Percentiles rank a stretch among this genome's conserved stretches.
These are phyloP conservation scores for Vigna hirtella DNA, from an alignment of 306 rosid genomes.

Conservation along the genomic window DNA sequence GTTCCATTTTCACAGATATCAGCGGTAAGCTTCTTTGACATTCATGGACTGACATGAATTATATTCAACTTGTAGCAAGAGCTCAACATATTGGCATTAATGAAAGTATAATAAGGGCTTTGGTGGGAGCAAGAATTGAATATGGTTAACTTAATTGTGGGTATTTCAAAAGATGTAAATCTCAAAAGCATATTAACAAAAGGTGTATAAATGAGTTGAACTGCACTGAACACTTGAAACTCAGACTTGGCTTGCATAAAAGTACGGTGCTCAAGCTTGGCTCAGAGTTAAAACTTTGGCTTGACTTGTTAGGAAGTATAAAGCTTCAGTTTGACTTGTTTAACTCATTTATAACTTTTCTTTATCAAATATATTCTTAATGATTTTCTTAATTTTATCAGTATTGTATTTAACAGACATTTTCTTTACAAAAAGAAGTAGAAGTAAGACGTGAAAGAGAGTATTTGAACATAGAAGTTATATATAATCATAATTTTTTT, in stretches of 20 bases:
- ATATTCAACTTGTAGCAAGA: constrained; percentile 29
- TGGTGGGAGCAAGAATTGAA: constrained; percentile 31
- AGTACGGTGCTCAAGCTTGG: not conserved
- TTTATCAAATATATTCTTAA: not conserved
- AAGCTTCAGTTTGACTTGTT: not conserved
- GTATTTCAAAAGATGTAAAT: not conserved
- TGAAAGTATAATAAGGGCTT: not conserved
- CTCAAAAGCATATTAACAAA: not conserved
- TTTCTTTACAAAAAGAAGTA: not conserved
- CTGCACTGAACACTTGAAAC: not conserved
- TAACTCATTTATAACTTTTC: not conserved
- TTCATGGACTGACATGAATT: constrained; percentile 31
- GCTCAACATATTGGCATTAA: constrained; percentile 18
- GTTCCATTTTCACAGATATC: constrained; percentile 98
- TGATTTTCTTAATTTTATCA: not conserved
- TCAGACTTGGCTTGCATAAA: not conserved
- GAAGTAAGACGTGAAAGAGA: not conserved
- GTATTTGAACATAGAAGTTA: not conserved
- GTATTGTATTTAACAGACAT: not conserved
- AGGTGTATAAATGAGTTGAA: not conserved
- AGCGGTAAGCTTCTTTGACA: constrained; percentile 66
- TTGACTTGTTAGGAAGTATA: not conserved
- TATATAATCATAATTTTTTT: not conserved
- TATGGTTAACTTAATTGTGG: constrained; percentile 14
- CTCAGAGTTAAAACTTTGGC: not conserved